These are phyloP conservation scores for Paramecium biaurelia DNA, from an alignment of 73 alveolate species.

Conservation along the genomic window DNA sequence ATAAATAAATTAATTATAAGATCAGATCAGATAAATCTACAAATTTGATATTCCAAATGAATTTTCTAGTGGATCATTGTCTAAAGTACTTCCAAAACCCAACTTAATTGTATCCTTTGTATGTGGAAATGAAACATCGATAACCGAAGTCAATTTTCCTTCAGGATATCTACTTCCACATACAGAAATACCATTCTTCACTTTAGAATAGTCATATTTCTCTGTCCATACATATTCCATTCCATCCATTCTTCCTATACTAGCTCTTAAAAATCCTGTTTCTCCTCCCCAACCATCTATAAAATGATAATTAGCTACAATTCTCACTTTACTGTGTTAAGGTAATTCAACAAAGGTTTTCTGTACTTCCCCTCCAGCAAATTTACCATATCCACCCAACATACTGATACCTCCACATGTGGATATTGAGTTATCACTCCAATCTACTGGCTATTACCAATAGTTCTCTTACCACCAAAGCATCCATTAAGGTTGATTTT, in stretches of 20 bases:
- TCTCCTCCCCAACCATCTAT: conserved; percentile 88
- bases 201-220: conserved; percentile 65
- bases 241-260: conserved; percentile 62
- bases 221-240: conserved; percentile 76
- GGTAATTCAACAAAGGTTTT: conserved; percentile 72
- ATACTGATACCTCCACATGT: conserved; percentile 71
- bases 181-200: conserved; percentile 72
- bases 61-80: conserved; percentile 77
- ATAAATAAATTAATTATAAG: neutral
- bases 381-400: conserved; percentile 83
- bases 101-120: conserved; percentile 51
- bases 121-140: conserved; percentile 69
- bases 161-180: conserved; percentile 78
- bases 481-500: conserved; percentile 50
- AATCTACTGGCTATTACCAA: conserved; percentile 65
- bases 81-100: conserved; percentile 71
- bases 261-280: conserved; percentile 71
- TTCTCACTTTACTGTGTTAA: conserved; percentile 66
- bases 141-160: conserved; percentile 68
- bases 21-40: conserved; percentile 65
- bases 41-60: conserved; percentile 76
- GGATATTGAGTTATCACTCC: conserved; percentile 68
- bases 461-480: conserved; percentile 46
- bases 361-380: conserved; percentile 68
- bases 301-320: conserved; percentile 77